Evolutionary conservation across 345 rosid species (phyloP).

Genomic region (Salix udensis): DNA sequence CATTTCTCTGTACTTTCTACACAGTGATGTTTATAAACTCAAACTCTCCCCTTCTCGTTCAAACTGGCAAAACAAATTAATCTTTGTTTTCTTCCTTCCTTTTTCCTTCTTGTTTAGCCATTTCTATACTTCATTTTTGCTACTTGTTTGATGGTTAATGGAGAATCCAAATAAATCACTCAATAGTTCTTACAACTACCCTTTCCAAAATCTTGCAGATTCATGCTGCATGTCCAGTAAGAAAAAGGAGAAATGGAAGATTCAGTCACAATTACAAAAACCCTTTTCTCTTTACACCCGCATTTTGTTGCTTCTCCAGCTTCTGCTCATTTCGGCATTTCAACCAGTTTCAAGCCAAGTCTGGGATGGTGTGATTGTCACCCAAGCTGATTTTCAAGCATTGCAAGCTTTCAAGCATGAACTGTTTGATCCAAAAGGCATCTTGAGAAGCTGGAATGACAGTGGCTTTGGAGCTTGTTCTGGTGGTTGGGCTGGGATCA

Average conservation of each 20-base stretch:
- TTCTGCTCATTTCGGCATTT: neutral
- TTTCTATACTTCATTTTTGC: neutral
- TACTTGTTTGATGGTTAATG: constrained; percentile 1
- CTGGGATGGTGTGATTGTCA: constrained; percentile 27
- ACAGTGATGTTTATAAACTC: too few relatives aligned
- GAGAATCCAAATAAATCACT: constrained; percentile 1
- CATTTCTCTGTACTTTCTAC: constrained; percentile 2
- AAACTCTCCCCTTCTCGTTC: too few relatives aligned
- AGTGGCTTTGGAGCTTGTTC: constrained; percentile 28
- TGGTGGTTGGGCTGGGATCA: constrained; percentile 29
- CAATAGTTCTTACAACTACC: neutral
- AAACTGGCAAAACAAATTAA: neutral
- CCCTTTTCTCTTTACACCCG: neutral
- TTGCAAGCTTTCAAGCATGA: constrained; percentile 28
- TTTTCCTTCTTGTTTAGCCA: neutral
- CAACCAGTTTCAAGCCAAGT: constrained; percentile 15
- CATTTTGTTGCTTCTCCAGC: constrained; percentile 2
- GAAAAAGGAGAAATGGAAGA: constrained; percentile 30
- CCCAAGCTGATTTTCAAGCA: constrained; percentile 24
- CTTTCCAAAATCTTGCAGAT: constrained; percentile 16
- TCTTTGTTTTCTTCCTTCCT: neutral
- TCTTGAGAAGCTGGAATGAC: constrained; percentile 25
- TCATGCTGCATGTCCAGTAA: constrained; percentile 15
- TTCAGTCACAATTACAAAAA: neutral
- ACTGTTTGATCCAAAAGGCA: constrained; percentile 16